A percentile compares a stretch with the other conserved stretches of the same genome.
phyloP scores from a whole-genome alignment of 768 basidiomycete genomes.

The Rhizopogon vesiculosus region DNA sequence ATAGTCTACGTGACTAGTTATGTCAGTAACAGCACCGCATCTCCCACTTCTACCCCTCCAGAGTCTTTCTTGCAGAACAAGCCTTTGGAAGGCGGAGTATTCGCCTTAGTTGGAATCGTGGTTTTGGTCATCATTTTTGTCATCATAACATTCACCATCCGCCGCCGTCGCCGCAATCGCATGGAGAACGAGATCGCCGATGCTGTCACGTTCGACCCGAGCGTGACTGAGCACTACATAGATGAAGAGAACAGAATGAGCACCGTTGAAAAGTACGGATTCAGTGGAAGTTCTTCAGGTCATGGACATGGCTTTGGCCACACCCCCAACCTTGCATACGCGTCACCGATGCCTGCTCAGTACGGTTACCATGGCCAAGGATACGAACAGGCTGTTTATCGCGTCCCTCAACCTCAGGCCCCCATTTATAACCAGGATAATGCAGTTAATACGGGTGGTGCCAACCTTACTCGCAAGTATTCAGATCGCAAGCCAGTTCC shows the following conservation, averaged over 20 bases:
- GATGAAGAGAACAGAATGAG: slow-evolving; percentile 20
- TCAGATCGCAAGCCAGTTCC: slow-evolving; percentile 30
- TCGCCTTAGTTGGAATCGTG: slow-evolving; percentile 46
- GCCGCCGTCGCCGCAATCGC: slow-evolving; percentile 41
- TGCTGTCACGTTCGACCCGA: slow-evolving; percentile 51
- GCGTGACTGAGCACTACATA: slow-evolving; percentile 16
- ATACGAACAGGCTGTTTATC: slow-evolving; percentile 11
- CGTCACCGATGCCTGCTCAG: slow-evolving; percentile 2
- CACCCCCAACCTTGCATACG: slow-evolving; percentile 15
- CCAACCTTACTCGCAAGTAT: slow-evolving; percentile 29
- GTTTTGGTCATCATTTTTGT: slow-evolving; percentile 42
- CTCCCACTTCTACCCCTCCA: slow-evolving; percentile 15
- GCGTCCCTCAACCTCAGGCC: slow-evolving; percentile 5
- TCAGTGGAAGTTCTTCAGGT: slow-evolving; percentile 21
- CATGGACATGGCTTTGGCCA: slow-evolving; percentile 18
- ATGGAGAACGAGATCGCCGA: slow-evolving; percentile 32
- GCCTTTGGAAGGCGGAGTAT: slow-evolving; percentile 55
- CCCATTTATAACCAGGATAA: slow-evolving; percentile 7
- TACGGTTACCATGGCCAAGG: slow-evolving; percentile 16
- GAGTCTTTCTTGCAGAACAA: slow-evolving; percentile 59
- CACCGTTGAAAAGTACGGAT: slow-evolving; percentile 13
- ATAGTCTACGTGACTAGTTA: slow-evolving; percentile 28
- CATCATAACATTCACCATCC: slow-evolving; percentile 41
- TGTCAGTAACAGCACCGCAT: slow-evolving; percentile 16
- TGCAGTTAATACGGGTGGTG: slow-evolving; percentile 12